Evolutionary conservation across 1,284 basidiomycete species (phyloP).

Genomic region (Naganishia sp.): DNA sequence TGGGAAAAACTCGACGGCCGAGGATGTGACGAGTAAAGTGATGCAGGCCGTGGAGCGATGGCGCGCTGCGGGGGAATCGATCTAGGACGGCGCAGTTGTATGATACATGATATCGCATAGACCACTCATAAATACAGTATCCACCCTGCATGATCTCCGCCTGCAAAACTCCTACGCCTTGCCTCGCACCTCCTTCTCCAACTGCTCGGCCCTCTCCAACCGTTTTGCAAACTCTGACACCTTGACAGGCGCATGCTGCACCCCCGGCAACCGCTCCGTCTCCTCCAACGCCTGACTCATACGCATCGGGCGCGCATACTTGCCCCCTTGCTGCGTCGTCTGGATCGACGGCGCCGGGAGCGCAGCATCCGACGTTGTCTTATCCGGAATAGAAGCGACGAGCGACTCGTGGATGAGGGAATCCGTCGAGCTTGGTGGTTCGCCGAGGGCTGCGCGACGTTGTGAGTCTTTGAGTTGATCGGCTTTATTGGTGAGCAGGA

Average conservation of each 20-base stretch:
- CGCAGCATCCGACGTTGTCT: slow-evolving; percentile 10
- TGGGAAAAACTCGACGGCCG: slow-evolving; percentile 74
- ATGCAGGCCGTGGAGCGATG: slow-evolving; percentile 58
- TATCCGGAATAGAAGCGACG: background rate
- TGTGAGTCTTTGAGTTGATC: slow-evolving; percentile 28
- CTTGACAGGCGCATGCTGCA: slow-evolving; percentile 34
- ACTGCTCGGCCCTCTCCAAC: slow-evolving; percentile 48
- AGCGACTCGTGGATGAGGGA: slow-evolving; percentile 27
- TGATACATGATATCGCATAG: background rate
- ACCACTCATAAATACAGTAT: background rate
- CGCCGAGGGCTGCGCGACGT: slow-evolving; percentile 30
- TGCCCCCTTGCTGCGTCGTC: slow-evolving; percentile 25
- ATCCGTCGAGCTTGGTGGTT: slow-evolving; percentile 30
- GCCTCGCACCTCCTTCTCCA: slow-evolving; percentile 45
- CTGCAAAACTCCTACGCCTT: slow-evolving; percentile 25
- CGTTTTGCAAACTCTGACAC: slow-evolving; percentile 50
- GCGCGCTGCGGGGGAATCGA: slow-evolving; percentile 49
- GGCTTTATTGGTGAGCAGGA: slow-evolving; percentile 36
- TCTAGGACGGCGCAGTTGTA: slow-evolving; percentile 17
- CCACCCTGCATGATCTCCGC: background rate
- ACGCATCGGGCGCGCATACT: slow-evolving; percentile 37
- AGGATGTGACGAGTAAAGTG: slow-evolving; percentile 66
- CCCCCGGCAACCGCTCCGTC: slow-evolving; percentile 29
- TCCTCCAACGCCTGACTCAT: slow-evolving; percentile 34
- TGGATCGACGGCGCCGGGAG: slow-evolving; percentile 22